phyloP scores from a whole-genome alignment of 768 basidiomycete species.

The Filobasidium wieringae region DNA sequence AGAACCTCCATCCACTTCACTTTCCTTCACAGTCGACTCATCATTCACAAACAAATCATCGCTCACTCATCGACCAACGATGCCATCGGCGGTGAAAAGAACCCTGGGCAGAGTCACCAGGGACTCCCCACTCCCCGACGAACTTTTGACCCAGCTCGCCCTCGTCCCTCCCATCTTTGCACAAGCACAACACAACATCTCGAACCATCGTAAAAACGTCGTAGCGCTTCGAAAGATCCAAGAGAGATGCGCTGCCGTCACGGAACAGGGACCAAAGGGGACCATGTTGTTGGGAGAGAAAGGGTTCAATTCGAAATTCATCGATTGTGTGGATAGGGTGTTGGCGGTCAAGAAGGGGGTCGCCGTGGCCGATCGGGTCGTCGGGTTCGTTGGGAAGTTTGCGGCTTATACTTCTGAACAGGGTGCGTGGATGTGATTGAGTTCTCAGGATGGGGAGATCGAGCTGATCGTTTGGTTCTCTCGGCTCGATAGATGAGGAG shows the following conservation, averaged over 20 bases:
- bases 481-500: conserved; percentile 32
- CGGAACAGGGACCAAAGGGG: conserved; percentile 38
- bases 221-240: conserved; percentile 74
- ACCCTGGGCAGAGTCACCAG: neutral
- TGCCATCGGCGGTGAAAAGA: neutral
- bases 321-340: conserved; percentile 50
- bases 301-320: conserved; percentile 58
- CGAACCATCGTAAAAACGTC: conserved; percentile 83
- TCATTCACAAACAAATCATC: too few relatives aligned
- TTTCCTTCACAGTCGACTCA: too few relatives aligned
- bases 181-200: conserved; percentile 58
- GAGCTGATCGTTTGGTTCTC: neutral
- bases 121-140: neutral
- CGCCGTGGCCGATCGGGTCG: conserved; percentile 56
- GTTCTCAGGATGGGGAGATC: neutral
- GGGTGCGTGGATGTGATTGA: conserved; percentile 43
- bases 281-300: conserved; percentile 58
- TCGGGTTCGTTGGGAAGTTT: conserved; percentile 75
- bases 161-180: conserved; percentile 59
- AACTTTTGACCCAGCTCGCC: conserved; percentile 25
- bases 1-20: too few relatives aligned
- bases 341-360: conserved; percentile 71
- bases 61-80: too few relatives aligned
- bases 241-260: conserved; percentile 46
- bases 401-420: conserved; percentile 63